Conservation (phyloP, 2,329 filamentous ascomycete genomes). For the Aschersonia sp. region DNA sequence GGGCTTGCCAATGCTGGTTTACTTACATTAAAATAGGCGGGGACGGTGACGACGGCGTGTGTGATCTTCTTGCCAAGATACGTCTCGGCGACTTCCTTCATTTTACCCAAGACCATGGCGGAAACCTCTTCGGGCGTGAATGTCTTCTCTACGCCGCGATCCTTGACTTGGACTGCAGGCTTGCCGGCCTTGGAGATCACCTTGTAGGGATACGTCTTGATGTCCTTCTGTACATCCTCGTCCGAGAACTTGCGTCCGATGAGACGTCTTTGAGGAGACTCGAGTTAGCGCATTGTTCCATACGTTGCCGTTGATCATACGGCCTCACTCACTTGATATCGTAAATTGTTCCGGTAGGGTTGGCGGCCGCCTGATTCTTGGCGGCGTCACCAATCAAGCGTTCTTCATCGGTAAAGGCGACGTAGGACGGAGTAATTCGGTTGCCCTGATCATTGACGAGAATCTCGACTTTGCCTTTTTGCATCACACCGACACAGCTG, state of each 20-base stretch:
- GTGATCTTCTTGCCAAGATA: constrained; percentile 73
- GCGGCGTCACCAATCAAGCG: constrained; percentile 93
- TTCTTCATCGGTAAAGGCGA: constrained; percentile 94
- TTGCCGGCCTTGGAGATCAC: constrained; percentile 82
- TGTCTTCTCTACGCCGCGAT: constrained; percentile 48
- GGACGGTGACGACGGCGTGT: constrained; percentile 84
- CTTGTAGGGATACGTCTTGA: constrained; percentile 98
- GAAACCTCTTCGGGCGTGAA: constrained; percentile 74
- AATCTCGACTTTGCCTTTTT: constrained; percentile 89
- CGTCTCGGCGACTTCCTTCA: constrained; percentile 69
- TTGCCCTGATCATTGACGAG: constrained; percentile 94
- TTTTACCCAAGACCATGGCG: constrained; percentile 71
- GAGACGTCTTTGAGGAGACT: constrained; percentile 44
- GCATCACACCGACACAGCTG: constrained; percentile 89
- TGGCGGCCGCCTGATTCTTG: constrained; percentile 83
- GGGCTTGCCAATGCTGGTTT: not conserved
- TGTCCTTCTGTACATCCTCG: constrained; percentile 78
- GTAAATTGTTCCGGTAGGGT: constrained; percentile 63
- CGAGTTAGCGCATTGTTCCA: not conserved
- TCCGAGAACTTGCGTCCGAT: constrained; percentile 75
- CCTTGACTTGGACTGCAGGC: constrained; percentile 66
- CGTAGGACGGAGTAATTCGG: constrained; percentile 89
- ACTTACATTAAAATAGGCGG: constrained; percentile 79
- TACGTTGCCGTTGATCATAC: not conserved
- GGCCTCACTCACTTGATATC: constrained; percentile 60